These are phyloP conservation scores for Candida sithepensis DNA, from an alignment of 805 yeast species.

Conservation along the genomic window DNA sequence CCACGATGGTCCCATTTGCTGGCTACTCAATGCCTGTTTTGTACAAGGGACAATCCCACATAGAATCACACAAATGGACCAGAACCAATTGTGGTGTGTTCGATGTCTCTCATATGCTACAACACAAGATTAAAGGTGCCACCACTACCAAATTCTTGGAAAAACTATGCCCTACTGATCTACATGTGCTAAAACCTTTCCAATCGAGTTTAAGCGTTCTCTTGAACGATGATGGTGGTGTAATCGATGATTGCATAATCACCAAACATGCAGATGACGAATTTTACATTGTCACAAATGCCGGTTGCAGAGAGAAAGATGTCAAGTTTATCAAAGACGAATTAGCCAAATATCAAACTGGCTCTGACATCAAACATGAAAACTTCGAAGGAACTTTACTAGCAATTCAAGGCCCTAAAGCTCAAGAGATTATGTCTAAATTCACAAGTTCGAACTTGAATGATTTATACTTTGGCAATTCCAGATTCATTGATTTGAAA, in stretches of 20 bases:
- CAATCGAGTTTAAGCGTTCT: slow-evolving; percentile 75
- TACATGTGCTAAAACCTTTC: slow-evolving; percentile 50
- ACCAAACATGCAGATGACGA: slow-evolving; percentile 72
- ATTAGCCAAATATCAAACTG: slow-evolving; percentile 33
- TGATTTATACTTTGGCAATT: slow-evolving; percentile 70
- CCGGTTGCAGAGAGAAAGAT: slow-evolving; percentile 89
- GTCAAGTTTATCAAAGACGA: slow-evolving; percentile 56
- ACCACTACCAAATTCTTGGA: slow-evolving; percentile 68
- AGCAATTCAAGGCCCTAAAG: slow-evolving; percentile 92
- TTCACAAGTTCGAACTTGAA: slow-evolving; percentile 57
- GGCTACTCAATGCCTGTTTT: slow-evolving; percentile 95
- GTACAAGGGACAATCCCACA: slow-evolving; percentile 79
- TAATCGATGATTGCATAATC: slow-evolving; percentile 89
- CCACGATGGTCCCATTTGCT: slow-evolving; percentile 93
- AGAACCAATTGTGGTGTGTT: slow-evolving; percentile 83
- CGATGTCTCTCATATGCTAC: slow-evolving; percentile 97
- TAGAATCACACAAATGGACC: slow-evolving; percentile 94
- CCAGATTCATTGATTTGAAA: slow-evolving; percentile 43
- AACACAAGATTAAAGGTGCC: slow-evolving; percentile 72
- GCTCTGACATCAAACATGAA: slow-evolving; percentile 29
- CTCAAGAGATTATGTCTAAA: slow-evolving; percentile 63
- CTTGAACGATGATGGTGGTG: slow-evolving; percentile 69
- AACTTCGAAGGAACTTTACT: slow-evolving; percentile 70
- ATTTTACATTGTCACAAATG: slow-evolving; percentile 91
- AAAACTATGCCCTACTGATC: slow-evolving; percentile 84